phyloP scores from a whole-genome alignment of 352 stramenopile species.

The Phytophthora hibernalis region DNA sequence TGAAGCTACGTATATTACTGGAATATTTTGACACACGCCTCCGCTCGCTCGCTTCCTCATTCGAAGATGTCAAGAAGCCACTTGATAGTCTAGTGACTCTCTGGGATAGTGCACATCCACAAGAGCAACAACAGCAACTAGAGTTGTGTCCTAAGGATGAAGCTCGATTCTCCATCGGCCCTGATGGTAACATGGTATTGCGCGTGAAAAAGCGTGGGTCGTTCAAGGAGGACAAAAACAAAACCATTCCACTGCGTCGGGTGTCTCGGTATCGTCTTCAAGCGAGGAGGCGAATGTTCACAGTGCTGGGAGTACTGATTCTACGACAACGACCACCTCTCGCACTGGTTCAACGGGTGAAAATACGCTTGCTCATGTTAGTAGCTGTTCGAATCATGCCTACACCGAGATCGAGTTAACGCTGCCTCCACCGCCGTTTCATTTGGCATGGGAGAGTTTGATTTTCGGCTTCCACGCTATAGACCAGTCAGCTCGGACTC shows the following conservation, averaged over 20 bases:
- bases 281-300: slow-evolving; percentile 23
- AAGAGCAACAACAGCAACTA: slow-evolving; percentile 35
- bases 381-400: slow-evolving; percentile 3
- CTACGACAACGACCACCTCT: slow-evolving; percentile 15
- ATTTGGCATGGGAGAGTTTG: slow-evolving; percentile 70
- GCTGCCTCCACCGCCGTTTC: slow-evolving; percentile 55
- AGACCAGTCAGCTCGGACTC: slow-evolving; percentile 54
- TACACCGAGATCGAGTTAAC: slow-evolving; percentile 31
- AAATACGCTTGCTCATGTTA: slow-evolving; percentile 16
- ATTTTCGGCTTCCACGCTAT: slow-evolving; percentile 82
- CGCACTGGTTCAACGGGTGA: slow-evolving; percentile 16
- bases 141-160: slow-evolving; percentile 56
- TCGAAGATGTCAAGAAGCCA: slow-evolving; percentile 34
- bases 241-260: slow-evolving; percentile 7
- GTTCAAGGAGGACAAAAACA: slow-evolving; percentile 39
- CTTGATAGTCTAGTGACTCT: slow-evolving; percentile 39
- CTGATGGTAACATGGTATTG: slow-evolving; percentile 53
- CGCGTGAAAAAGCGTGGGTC: slow-evolving; percentile 50
- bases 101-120: slow-evolving; percentile 44
- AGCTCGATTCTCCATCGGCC: slow-evolving; percentile 55
- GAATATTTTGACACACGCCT: slow-evolving; percentile 65
- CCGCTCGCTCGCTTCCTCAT: slow-evolving; percentile 25
- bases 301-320: slow-evolving; percentile 15
- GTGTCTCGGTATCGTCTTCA: slow-evolving; percentile 6
- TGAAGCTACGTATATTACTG: slow-evolving; percentile 53